phyloP scores from a whole-genome alignment of 345 rosid genomes.

The Nasturtium officinale region DNA sequence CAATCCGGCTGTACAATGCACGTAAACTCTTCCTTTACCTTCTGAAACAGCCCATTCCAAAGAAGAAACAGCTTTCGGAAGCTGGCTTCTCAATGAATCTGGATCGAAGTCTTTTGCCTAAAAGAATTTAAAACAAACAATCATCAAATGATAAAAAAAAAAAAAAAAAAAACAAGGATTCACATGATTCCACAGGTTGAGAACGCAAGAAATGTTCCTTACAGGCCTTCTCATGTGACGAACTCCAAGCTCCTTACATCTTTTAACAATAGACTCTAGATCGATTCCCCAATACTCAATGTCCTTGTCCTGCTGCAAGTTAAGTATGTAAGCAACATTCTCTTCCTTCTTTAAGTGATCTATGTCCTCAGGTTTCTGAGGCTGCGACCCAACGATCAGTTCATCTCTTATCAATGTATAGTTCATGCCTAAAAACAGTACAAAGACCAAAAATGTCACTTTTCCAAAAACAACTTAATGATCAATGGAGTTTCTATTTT shows the following conservation, averaged over 20 bases:
- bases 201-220: conserved; percentile 39
- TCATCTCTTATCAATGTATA: conserved; percentile 71
- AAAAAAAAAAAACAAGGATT: too few species aligned
- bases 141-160: too few species aligned
- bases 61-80: conserved; percentile 81
- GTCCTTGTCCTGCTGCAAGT: conserved; percentile 88
- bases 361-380: conserved; percentile 83
- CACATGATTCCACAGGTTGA: neutral
- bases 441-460: conserved; percentile 8
- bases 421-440: conserved; percentile 76
- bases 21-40: conserved; percentile 81
- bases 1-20: conserved; percentile 92
- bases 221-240: conserved; percentile 88
- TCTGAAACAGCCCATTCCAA: conserved; percentile 81
- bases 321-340: conserved; percentile 84
- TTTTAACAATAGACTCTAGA: conserved; percentile 52
- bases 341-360: conserved; percentile 71
- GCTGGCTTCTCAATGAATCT: conserved; percentile 72
- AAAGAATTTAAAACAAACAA: too few species aligned
- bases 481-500: neutral
- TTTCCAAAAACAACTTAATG: neutral
- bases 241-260: conserved; percentile 65
- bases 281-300: conserved; percentile 84
- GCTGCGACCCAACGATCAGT: conserved; percentile 91
- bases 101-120: conserved; percentile 91